A percentile compares a stretch with the other conserved stretches of the same genome.
Conservation (phyloP, 1,284 basidiomycete genomes). For the Cryptococcus sp. region DNA sequence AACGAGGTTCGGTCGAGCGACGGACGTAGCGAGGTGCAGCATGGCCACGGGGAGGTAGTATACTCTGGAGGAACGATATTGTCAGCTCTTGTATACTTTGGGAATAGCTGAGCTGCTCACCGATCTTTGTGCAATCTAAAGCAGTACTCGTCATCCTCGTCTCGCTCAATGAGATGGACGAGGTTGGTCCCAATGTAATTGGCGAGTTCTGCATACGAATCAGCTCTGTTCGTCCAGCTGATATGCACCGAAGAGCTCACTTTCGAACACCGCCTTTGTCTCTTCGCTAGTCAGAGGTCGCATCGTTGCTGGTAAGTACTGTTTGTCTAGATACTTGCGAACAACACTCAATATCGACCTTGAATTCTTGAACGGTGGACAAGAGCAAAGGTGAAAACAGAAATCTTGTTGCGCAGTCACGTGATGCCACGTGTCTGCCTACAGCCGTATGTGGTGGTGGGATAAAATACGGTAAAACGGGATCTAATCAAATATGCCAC, state of each 20-base stretch:
- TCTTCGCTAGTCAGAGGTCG: constrained; percentile 55
- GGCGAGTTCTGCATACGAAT: constrained; percentile 46
- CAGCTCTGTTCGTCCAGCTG: not conserved
- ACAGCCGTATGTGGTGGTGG: not conserved
- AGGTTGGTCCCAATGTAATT: constrained; percentile 57
- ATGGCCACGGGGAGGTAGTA: constrained; percentile 92
- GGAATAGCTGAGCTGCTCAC: constrained; percentile 25
- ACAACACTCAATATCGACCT: not conserved
- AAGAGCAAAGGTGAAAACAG: not conserved
- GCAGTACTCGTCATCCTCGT: constrained; percentile 63
- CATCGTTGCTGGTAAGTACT: constrained; percentile 33
- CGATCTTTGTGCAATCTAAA: constrained; percentile 88
- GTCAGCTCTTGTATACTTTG: too few species aligned
- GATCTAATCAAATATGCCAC: constrained; percentile 11
- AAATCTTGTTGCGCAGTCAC: too few species aligned
- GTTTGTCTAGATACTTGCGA: not conserved
- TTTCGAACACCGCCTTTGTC: constrained; percentile 56
- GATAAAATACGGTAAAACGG: constrained; percentile 13
- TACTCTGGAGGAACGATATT: constrained; percentile 55
- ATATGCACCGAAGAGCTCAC: constrained; percentile 31
- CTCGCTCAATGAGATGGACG: constrained; percentile 55
- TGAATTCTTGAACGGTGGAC: not conserved
- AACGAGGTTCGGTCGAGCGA: constrained; percentile 89
- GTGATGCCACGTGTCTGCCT: too few species aligned
- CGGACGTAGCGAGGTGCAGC: constrained; percentile 88